Evolutionary conservation across 2,329 filamentous ascomycete genomes (phyloP).

Genomic region (Aspergillus neotritici): DNA sequence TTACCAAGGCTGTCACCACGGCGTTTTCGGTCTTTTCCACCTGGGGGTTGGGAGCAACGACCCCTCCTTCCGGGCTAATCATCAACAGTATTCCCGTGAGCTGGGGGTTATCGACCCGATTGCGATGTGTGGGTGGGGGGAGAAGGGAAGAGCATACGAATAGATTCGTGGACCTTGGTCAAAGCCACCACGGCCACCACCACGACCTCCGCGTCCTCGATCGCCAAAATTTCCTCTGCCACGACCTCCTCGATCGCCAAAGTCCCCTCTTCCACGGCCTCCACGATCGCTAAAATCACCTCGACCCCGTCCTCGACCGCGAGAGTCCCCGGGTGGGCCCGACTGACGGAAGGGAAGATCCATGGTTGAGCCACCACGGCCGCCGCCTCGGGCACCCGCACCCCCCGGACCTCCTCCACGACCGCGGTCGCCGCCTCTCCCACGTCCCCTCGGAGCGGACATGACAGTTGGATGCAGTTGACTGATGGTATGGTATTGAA

Average conservation of each 20-base stretch:
- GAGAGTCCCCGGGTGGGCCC: constrained; percentile 5
- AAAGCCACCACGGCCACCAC: constrained; percentile 8
- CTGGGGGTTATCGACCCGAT: neutral
- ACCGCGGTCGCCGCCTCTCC: constrained; percentile 16
- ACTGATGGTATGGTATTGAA: constrained; percentile 12
- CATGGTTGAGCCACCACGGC: constrained; percentile 22
- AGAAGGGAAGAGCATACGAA: constrained; percentile 22
- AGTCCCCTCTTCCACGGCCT: constrained; percentile 10
- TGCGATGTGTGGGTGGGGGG: neutral
- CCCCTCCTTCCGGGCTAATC: constrained; percentile 18
- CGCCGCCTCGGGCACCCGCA: constrained; percentile 20
- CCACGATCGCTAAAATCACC: constrained; percentile 15
- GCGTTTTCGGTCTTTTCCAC: constrained; percentile 26
- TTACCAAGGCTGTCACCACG: constrained; percentile 20
- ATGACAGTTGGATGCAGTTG: too few species aligned
- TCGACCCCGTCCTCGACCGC: constrained; percentile 4
- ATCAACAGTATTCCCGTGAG: neutral
- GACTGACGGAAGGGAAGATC: constrained; percentile 20
- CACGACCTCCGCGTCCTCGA: constrained; percentile 8
- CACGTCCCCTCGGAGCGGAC: constrained; percentile 11
- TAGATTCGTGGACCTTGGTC: constrained; percentile 23
- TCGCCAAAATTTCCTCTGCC: constrained; percentile 1
- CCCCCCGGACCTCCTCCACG: constrained; percentile 16
- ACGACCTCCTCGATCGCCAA: constrained; percentile 5
- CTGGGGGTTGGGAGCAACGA: constrained; percentile 16